Conservation (phyloP, 495 filamentous ascomycete genomes). For the Daldinia bambusicola region DNA sequence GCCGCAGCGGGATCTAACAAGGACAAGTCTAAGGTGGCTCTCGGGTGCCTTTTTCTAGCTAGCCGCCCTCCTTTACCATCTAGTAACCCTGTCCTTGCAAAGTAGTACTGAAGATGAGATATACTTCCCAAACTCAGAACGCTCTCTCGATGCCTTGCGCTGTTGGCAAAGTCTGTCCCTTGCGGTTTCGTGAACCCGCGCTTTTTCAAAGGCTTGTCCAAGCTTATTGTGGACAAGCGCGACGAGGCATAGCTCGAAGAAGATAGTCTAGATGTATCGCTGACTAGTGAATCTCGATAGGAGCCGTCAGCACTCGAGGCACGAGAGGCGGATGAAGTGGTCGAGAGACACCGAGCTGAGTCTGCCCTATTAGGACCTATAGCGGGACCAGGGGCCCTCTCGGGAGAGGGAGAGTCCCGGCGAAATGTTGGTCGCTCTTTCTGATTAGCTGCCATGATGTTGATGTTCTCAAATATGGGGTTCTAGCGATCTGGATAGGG, state of each 20-base stretch:
- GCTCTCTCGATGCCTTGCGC: slow-evolving; percentile 87
- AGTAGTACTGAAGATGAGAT: slow-evolving; percentile 97
- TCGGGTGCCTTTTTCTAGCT: slow-evolving; percentile 73
- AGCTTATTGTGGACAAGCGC: slow-evolving; percentile 56
- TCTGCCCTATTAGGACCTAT: slow-evolving; percentile 69
- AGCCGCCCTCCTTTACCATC: slow-evolving; percentile 93
- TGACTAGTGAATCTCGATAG: slow-evolving; percentile 59
- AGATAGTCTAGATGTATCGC: slow-evolving; percentile 64
- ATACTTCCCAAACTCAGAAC: slow-evolving; percentile 97
- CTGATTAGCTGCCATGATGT: slow-evolving; percentile 51
- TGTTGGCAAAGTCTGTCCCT: slow-evolving; percentile 89
- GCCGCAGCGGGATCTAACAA: slow-evolving; percentile 53
- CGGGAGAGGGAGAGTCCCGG: slow-evolving; percentile 70
- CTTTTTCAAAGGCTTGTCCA: slow-evolving; percentile 63
- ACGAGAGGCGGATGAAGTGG: slow-evolving; percentile 73
- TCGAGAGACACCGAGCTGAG: slow-evolving; percentile 77
- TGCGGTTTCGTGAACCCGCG: slow-evolving; percentile 92
- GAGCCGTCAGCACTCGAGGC: slow-evolving; percentile 68
- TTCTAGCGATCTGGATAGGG: neutral
- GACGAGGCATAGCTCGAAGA: slow-evolving; percentile 60
- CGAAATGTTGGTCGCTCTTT: slow-evolving; percentile 51
- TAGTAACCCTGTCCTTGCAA: slow-evolving; percentile 90
- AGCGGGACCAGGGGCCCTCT: slow-evolving; percentile 71
- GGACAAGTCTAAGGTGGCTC: slow-evolving; percentile 62
- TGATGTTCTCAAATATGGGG: neutral